Conservation (phyloP, 129 eudicot species). For the Smallanthus sonchifolius region DNA sequence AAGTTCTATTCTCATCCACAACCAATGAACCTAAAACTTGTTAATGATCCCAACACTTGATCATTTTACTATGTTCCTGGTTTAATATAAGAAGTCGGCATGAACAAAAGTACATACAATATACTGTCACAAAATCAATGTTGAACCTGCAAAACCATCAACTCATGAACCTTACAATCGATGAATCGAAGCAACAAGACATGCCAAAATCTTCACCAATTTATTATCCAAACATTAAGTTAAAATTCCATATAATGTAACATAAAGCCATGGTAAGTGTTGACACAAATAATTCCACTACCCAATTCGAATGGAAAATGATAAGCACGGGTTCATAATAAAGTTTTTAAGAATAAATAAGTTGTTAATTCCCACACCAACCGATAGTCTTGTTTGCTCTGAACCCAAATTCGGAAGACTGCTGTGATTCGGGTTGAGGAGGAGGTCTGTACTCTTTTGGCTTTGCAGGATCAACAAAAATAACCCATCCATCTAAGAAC, state of each 20-base stretch:
- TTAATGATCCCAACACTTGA: not conserved
- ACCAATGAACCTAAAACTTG: no score
- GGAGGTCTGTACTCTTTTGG: slow-evolving; percentile 63
- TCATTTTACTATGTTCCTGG: not conserved
- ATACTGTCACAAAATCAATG: not conserved
- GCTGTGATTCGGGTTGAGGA: slow-evolving; percentile 39
- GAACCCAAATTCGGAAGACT: slow-evolving; percentile 53
- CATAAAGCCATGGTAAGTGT: not conserved
- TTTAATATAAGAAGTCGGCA: not conserved
- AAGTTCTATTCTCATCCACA: no score
- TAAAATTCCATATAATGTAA: not conserved
- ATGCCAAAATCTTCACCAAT: not conserved
- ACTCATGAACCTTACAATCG: not conserved
- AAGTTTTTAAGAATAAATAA: slow-evolving; percentile 9
- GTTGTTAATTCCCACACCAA: slow-evolving; percentile 59
- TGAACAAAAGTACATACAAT: not conserved
- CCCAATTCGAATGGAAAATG: not conserved
- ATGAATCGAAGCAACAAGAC: not conserved
- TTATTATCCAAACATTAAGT: not conserved
- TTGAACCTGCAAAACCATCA: not conserved
- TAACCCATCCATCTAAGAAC: slow-evolving; percentile 96
- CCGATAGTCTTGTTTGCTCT: slow-evolving; percentile 85
- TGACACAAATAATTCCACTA: not conserved
- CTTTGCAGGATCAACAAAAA: slow-evolving; percentile 93
- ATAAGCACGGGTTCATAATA: not conserved